phyloP scores from a whole-genome alignment of 2,329 filamentous ascomycete genomes.

The Colletotrichum sp. region DNA sequence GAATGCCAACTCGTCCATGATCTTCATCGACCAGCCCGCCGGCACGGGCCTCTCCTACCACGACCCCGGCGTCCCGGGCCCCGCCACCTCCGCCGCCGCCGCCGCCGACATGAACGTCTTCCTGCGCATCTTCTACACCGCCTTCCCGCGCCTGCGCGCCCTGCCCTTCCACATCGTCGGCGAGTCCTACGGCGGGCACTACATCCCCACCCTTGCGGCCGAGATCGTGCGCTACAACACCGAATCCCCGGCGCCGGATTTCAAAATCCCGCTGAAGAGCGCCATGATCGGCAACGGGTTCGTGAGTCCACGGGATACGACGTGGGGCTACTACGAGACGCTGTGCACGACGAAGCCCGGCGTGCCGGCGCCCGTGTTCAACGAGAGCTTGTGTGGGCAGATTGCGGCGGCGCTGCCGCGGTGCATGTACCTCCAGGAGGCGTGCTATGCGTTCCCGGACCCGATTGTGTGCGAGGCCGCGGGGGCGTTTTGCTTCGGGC shows the following conservation, averaged over 20 bases:
- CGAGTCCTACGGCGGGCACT: constrained; percentile 55
- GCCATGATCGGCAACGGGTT: constrained; percentile 51
- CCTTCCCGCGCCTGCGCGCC: constrained; percentile 44
- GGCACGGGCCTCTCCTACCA: constrained; percentile 63
- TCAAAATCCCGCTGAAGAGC: constrained; percentile 46
- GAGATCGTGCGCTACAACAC: constrained; percentile 49
- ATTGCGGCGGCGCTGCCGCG: constrained; percentile 46
- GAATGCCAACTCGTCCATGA: constrained; percentile 34
- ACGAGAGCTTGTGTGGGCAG: constrained; percentile 20
- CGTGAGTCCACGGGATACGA: constrained; percentile 29
- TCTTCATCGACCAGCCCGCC: constrained; percentile 56
- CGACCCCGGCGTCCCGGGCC: constrained; percentile 25
- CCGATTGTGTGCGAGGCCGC: constrained; percentile 44
- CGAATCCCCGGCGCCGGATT: constrained; percentile 38
- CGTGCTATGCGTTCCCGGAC: constrained; percentile 43
- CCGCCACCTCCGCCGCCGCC: constrained; percentile 43
- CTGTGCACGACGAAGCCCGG: constrained; percentile 23
- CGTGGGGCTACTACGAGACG: constrained; percentile 23
- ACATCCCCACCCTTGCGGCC: constrained; percentile 47
- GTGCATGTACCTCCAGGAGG: constrained; percentile 41
- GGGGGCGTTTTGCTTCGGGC: constrained; percentile 36
- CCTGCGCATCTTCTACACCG: constrained; percentile 49
- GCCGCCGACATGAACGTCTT: constrained; percentile 54
- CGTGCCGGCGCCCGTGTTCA: constrained; percentile 22
- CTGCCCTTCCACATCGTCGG: constrained; percentile 51